These are phyloP conservation scores for Aspergillus sojae DNA, from an alignment of 2,329 filamentous ascomycete species.

Conservation along the genomic window DNA sequence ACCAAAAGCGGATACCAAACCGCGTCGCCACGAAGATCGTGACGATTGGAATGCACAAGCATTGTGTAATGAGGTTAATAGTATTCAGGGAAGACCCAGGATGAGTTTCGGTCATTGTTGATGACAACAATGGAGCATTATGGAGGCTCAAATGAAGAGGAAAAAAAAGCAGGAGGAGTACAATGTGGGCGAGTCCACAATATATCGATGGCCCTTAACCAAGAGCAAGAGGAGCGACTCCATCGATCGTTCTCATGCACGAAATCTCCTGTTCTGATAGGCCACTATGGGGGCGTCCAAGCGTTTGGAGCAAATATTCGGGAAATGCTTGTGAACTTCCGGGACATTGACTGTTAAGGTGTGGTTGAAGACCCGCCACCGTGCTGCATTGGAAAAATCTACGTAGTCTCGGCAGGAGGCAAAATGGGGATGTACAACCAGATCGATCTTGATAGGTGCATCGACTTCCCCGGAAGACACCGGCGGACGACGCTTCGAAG, in stretches of 20 bases:
- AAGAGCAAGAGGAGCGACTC: background rate
- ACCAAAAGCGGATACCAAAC: slow-evolving; percentile 33
- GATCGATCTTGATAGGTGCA: slow-evolving; percentile 4
- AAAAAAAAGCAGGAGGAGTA: background rate
- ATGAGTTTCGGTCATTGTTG: slow-evolving; percentile 25
- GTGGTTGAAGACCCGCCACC: background rate
- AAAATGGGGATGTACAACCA: background rate
- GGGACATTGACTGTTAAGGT: background rate
- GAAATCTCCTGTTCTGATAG: background rate
- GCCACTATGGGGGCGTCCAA: background rate
- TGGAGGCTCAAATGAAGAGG: background rate
- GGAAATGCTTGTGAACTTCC: background rate
- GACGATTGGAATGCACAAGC: slow-evolving; percentile 38
- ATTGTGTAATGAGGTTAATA: slow-evolving; percentile 39
- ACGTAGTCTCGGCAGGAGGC: background rate
- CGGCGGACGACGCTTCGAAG: background rate
- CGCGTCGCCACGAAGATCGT: slow-evolving; percentile 35
- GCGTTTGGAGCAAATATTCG: background rate
- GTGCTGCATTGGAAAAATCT: background rate
- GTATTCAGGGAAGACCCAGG: slow-evolving; percentile 33
- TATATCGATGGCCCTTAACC: background rate
- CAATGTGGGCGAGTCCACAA: background rate
- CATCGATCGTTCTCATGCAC: background rate
- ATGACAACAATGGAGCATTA: slow-evolving; percentile 8
- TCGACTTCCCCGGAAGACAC: background rate